These are phyloP conservation scores for Trametes pubescens DNA, from an alignment of 1,284 basidiomycete species.

Conservation along the genomic window DNA sequence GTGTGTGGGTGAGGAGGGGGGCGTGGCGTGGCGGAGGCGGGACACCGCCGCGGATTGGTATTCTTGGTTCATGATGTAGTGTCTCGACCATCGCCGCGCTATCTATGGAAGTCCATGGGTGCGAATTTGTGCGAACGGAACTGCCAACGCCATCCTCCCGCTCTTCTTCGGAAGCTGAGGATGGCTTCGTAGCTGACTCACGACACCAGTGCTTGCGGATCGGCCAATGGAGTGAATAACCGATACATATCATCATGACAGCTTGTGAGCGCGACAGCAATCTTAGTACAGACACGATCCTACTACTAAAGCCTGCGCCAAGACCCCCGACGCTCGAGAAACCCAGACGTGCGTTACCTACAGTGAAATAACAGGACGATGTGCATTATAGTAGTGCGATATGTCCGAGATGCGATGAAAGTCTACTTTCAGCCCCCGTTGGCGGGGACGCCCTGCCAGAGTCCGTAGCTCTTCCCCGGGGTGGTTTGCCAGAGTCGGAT, in stretches of 20 bases:
- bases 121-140: neutral
- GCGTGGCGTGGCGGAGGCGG: neutral
- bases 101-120: neutral
- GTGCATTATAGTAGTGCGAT: slow-evolving; percentile 36
- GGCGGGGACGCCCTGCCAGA: slow-evolving; percentile 80
- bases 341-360: slow-evolving; percentile 27
- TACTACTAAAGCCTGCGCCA: slow-evolving; percentile 29
- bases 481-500: slow-evolving; percentile 97
- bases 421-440: slow-evolving; percentile 55
- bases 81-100: neutral
- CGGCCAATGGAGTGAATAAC: slow-evolving; percentile 10
- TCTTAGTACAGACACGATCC: slow-evolving; percentile 36
- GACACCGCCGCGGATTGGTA: neutral
- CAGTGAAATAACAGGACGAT: slow-evolving; percentile 20
- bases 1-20: neutral
- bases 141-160: neutral
- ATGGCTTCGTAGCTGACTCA: neutral
- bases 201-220: neutral
- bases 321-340: slow-evolving; percentile 20
- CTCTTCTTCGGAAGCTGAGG: neutral
- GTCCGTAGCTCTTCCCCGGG: slow-evolving; percentile 91
- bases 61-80: neutral
- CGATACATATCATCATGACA: slow-evolving; percentile 34
- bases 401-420: slow-evolving; percentile 27
- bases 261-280: slow-evolving; percentile 32